Evolutionary conservation across 768 basidiomycete genomes (phyloP).

Genomic region (Auricularia sp.): DNA sequence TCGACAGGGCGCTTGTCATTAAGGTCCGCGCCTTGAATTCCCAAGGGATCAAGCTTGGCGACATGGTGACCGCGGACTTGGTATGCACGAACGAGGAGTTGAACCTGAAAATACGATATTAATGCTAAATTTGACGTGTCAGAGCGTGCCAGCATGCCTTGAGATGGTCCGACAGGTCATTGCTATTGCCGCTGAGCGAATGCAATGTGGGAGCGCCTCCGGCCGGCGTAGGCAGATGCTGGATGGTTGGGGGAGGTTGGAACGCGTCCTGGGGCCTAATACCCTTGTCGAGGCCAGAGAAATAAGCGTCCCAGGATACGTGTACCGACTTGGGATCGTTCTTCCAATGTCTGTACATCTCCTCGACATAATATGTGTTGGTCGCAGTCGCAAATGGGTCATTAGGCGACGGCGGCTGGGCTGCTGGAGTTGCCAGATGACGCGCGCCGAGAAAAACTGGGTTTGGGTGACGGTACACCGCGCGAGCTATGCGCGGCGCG

Average conservation of each 20-base stretch:
- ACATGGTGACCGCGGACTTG: slow-evolving; percentile 98
- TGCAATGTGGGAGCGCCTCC: slow-evolving; percentile 75
- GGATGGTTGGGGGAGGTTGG: slow-evolving; percentile 63
- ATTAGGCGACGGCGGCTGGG: slow-evolving; percentile 52
- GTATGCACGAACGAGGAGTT: slow-evolving; percentile 95
- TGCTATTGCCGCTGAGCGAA: slow-evolving; percentile 43
- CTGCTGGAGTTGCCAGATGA: slow-evolving; percentile 10
- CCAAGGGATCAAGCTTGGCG: slow-evolving; percentile 91
- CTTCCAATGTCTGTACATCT: slow-evolving; percentile 91
- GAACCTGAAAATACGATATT: slow-evolving; percentile 45
- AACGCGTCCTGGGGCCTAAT: slow-evolving; percentile 71
- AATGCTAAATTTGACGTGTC: not conserved
- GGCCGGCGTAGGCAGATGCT: slow-evolving; percentile 50
- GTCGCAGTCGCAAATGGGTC: slow-evolving; percentile 89
- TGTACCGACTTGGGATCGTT: slow-evolving; percentile 89
- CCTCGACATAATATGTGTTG: slow-evolving; percentile 79
- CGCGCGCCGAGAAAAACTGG: slow-evolving; percentile 3
- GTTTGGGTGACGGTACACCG: not conserved
- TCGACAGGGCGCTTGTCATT: slow-evolving; percentile 72
- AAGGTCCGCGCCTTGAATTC: slow-evolving; percentile 84
- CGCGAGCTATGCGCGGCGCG: not conserved
- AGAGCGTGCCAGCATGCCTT: slow-evolving; percentile 44
- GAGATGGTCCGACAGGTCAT: slow-evolving; percentile 84
- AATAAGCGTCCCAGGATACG: slow-evolving; percentile 89
- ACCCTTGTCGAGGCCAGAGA: slow-evolving; percentile 85